Percentiles rank a stretch among this genome's conserved stretches.
Conservation (phyloP, 495 filamentous ascomycete genomes). For the Trichoderma virens region DNA sequence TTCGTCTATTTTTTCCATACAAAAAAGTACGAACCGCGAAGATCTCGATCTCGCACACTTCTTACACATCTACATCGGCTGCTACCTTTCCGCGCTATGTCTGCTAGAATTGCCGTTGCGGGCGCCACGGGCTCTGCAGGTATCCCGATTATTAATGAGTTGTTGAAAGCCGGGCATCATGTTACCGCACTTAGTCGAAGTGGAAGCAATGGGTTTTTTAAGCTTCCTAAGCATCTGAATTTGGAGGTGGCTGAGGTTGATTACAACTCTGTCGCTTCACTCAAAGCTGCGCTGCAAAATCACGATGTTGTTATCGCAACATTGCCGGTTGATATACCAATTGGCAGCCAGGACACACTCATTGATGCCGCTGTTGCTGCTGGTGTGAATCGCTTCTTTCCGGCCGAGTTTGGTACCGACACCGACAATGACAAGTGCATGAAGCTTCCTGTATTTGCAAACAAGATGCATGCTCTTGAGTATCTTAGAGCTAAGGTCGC, state of each 20-base stretch:
- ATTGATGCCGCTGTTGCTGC: slow-evolving; percentile 39
- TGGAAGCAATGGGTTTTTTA: not conserved
- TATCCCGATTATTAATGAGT: not conserved
- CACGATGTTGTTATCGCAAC: not conserved
- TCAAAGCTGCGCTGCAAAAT: not conserved
- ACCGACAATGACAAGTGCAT: slow-evolving; percentile 23
- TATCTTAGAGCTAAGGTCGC: slow-evolving; percentile 30
- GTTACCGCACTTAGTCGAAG: not conserved
- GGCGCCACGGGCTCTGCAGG: not conserved
- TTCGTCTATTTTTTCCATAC: too few species aligned
- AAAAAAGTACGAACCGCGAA: too few species aligned
- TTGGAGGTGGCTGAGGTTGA: not conserved
- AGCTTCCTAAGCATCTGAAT: not conserved
- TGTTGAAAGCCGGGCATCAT: not conserved
- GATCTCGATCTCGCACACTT: too few species aligned
- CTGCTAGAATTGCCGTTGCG: not conserved
- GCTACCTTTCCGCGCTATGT: too few species aligned
- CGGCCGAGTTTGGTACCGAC: slow-evolving; percentile 37
- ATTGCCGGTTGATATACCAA: not conserved
- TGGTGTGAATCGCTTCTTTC: slow-evolving; percentile 41
- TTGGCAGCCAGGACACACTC: slow-evolving; percentile 24
- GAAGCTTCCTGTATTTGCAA: slow-evolving; percentile 32
- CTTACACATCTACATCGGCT: too few species aligned
- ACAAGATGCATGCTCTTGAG: slow-evolving; percentile 32
- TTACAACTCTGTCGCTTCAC: not conserved